Evolutionary conservation across 164 flowering plant species (phyloP).

Genomic region (Litsea cubeba): DNA sequence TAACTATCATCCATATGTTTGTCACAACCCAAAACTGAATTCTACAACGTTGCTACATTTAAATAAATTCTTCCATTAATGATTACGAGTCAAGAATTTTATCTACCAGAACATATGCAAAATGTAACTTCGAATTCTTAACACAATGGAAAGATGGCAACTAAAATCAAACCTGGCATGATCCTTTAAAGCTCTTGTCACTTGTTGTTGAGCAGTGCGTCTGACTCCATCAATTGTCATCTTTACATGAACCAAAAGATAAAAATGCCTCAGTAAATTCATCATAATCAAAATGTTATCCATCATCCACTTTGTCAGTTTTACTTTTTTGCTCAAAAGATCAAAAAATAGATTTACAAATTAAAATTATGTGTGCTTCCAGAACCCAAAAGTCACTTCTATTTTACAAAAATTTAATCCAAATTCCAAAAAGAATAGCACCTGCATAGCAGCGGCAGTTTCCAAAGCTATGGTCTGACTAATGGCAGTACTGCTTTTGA

Average conservation of each 20-base stretch:
- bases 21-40: too few relatives aligned
- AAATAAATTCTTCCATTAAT: too few relatives aligned
- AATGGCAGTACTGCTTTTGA: constrained; percentile 67
- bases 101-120: too few relatives aligned
- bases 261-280: not conserved
- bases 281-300: not conserved
- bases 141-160: not conserved
- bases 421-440: constrained; percentile 11
- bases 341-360: too few relatives aligned
- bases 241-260: constrained; percentile 26
- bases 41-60: too few relatives aligned
- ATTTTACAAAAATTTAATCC: not conserved
- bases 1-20: too few relatives aligned
- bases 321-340: too few relatives aligned
- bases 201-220: constrained; percentile 91
- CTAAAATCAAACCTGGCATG: constrained; percentile 56
- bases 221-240: constrained; percentile 92
- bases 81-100: too few relatives aligned
- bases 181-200: constrained; percentile 78
- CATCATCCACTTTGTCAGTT: too few relatives aligned
- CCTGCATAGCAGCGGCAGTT: constrained; percentile 99
- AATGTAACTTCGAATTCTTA: too few relatives aligned
- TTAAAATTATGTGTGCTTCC: not conserved
- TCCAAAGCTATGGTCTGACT: constrained; percentile 89
- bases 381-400: not conserved